Evolutionary conservation across 768 basidiomycete genomes (phyloP).

Genomic region (Leccinum imitatum): DNA sequence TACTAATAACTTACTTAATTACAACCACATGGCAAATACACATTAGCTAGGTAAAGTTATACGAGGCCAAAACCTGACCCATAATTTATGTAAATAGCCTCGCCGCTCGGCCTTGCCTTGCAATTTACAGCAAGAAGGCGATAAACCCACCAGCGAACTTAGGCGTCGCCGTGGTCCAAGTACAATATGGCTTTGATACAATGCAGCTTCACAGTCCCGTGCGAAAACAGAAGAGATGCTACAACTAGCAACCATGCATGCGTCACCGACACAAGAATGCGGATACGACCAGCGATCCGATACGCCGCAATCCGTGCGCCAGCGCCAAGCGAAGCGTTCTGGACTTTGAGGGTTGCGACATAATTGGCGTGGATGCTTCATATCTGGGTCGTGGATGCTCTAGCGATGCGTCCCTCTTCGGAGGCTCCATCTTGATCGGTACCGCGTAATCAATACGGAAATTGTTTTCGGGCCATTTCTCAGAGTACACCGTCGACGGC

Average conservation of each 20-base stretch:
- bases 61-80: not conserved
- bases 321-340: constrained; percentile 26
- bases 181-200: constrained; percentile 26
- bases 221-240: constrained; percentile 9
- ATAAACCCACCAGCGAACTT: constrained; percentile 5
- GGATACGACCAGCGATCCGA: constrained; percentile 31
- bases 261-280: constrained; percentile 33
- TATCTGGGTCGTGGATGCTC: constrained; percentile 23
- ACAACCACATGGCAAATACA: constrained; percentile 21
- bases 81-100: constrained; percentile 34
- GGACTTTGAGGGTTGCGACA: constrained; percentile 25
- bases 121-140: constrained; percentile 14
- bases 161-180: constrained; percentile 11
- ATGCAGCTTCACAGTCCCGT: constrained; percentile 28
- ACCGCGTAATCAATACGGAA: constrained; percentile 25
- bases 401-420: constrained; percentile 21
- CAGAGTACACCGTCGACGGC: constrained; percentile 31
- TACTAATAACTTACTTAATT: constrained; percentile 13
- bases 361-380: constrained; percentile 19
- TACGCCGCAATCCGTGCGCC: constrained; percentile 25
- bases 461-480: constrained; percentile 29
- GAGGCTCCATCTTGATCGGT: constrained; percentile 25
- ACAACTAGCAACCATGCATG: constrained; percentile 4
- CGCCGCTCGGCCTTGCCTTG: constrained; percentile 5
- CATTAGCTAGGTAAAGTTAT: constrained; percentile 8